Base-by-base conservation (phyloP, 495 filamentous ascomycete species). In the Aspergillus kassunensis region DNA sequence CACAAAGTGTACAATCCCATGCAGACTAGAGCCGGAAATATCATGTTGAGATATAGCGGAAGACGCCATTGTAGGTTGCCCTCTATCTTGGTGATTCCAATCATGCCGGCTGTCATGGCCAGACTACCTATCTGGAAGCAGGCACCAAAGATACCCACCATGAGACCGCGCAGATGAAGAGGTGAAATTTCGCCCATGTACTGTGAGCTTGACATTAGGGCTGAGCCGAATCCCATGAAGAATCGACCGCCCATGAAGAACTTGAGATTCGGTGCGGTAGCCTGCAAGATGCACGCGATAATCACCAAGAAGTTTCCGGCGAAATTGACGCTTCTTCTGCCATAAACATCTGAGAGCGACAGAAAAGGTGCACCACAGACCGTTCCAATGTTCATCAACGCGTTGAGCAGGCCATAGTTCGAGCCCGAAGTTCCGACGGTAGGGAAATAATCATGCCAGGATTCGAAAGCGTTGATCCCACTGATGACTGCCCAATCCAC, bases 141-240 rank as follows among this genome's bases (percentile, higher is more conserved):
- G 12, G 72, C 70, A 13, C 71, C 72, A 21, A 71, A 73, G n/a
- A 73, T 60, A 30, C 70, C 72, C 11, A 72, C 70, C 59, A 73
- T 60, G n/a, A 64, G 56, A 55, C 72, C 72, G 39, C 70, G 66
- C 7, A 73, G 66, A 51, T 73, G 70, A 11, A 71, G 48, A n/a
- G 72, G 69, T 6, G 70, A 59, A 37, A 75, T 64, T 34, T 75
- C 72, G 44, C 65, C 72, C 54, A 74, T 72, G 44, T 73, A 75
- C 44, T 74, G 71, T 0, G 70, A 72, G 47, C 60, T 62, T 20
- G 65, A 67, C 60, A 72, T 64, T 11, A 75, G 40, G 8, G 69
- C 62, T 13, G 66, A 64, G 7, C 72, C 70, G 30, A 75, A 73
- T 0, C 69, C 69, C 62, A 73, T 62, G 29, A 73, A 55, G 40